Evolutionary conservation across 495 filamentous ascomycete species (phyloP).

Genomic region (Hypomontagnella monticulosa): DNA sequence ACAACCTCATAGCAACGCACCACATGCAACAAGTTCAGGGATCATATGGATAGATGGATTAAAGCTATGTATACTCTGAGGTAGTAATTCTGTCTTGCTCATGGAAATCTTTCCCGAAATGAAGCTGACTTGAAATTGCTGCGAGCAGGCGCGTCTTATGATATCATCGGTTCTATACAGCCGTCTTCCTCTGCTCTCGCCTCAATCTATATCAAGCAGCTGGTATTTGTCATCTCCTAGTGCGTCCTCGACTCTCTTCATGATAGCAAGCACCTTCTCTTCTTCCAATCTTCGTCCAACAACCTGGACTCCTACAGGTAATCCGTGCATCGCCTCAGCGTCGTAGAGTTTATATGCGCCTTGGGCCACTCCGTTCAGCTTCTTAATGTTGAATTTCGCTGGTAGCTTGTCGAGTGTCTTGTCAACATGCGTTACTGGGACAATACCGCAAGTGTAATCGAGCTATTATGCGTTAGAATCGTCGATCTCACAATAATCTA

Average conservation of each 20-base stretch:
- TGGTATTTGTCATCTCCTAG: constrained; percentile 74
- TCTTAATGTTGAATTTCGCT: constrained; percentile 64
- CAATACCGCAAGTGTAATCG: constrained; percentile 85
- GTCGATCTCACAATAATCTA: neutral
- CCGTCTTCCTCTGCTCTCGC: neutral
- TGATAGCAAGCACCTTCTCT: constrained; percentile 88
- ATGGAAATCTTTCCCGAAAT: neutral
- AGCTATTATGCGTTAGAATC: constrained; percentile 56
- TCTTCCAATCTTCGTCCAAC: constrained; percentile 87
- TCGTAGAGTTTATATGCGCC: constrained; percentile 93
- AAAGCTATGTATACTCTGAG: neutral
- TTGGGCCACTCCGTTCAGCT: constrained; percentile 77
- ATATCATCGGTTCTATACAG: neutral
- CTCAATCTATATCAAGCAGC: constrained; percentile 63
- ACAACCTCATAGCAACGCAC: constrained; percentile 43
- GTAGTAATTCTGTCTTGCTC: neutral
- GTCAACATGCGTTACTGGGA: constrained; percentile 90
- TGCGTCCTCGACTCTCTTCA: constrained; percentile 79
- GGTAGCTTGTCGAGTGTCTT: constrained; percentile 71
- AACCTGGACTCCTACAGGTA: constrained; percentile 88
- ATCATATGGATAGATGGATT: neutral
- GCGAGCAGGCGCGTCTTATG: constrained; percentile 2
- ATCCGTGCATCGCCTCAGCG: constrained; percentile 80
- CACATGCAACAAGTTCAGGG: constrained; percentile 8
- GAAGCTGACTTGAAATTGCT: neutral